These are phyloP conservation scores for Vaccinium corymbosum DNA, from an alignment of 148 eudicot genomes.

Conservation along the genomic window DNA sequence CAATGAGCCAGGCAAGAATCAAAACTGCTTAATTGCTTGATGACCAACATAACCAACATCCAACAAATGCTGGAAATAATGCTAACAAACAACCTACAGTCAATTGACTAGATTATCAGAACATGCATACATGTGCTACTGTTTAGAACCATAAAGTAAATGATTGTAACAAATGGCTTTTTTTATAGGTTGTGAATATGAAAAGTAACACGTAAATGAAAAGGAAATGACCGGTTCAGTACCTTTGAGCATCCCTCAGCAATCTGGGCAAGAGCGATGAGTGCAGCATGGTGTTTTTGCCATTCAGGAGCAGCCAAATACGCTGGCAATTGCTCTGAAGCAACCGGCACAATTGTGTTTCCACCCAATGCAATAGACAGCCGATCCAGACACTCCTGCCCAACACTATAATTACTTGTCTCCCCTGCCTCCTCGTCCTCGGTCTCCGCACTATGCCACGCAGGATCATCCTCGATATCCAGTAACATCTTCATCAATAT, in stretches of 20 bases:
- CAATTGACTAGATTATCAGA: background rate
- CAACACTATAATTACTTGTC: conserved; percentile 75
- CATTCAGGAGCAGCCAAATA: conserved; percentile 78
- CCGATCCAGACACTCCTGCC: conserved; percentile 78
- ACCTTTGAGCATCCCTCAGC: conserved; percentile 98
- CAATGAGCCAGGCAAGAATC: background rate
- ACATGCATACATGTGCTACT: background rate
- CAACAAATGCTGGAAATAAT: background rate
- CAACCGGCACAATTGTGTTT: conserved; percentile 82
- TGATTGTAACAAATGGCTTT: background rate
- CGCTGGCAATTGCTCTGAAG: conserved; percentile 67
- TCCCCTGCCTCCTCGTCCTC: conserved; percentile 93
- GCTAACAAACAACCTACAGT: background rate
- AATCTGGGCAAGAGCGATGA: conserved; percentile 86
- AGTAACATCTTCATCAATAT: conserved; percentile 72
- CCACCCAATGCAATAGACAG: conserved; percentile 79
- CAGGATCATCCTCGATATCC: conserved; percentile 82
- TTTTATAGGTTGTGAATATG: background rate
- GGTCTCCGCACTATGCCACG: conserved; percentile 68
- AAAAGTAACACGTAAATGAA: background rate
- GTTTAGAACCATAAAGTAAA: background rate
- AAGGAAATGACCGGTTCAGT: background rate
- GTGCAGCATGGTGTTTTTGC: conserved; percentile 86
- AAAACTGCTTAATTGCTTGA: background rate
- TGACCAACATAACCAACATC: background rate